These are phyloP conservation scores for Melanopsichium pennsylvanicum DNA, from an alignment of 1,284 basidiomycete species.

Conservation along the genomic window DNA sequence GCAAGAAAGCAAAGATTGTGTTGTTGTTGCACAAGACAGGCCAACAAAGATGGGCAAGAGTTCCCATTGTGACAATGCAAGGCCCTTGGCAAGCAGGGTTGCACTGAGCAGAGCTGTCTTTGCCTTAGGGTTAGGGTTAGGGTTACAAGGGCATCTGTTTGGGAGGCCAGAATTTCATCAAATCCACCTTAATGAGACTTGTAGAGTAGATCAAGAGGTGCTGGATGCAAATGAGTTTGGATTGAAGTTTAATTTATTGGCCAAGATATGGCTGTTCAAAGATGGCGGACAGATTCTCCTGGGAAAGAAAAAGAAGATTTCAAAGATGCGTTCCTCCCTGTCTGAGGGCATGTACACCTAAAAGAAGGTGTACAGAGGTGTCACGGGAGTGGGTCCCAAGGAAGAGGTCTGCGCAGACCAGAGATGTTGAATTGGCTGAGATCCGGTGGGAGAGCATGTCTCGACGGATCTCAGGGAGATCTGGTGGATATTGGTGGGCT, in stretches of 20 bases:
- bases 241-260: neutral
- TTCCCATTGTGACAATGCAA: neutral
- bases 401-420: no score
- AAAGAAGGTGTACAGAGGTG: no score
- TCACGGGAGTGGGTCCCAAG: no score
- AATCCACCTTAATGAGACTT: neutral
- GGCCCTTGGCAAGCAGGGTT: neutral
- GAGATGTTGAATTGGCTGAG: no score
- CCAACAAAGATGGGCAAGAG: neutral
- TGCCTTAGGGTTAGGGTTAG: neutral
- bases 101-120: neutral
- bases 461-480: no score
- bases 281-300: neutral
- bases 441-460: no score
- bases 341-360: neutral
- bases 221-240: no score
- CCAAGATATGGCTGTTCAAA: neutral
- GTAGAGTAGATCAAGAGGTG: neutral
- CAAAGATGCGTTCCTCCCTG: neutral
- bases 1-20: constrained; percentile 24
- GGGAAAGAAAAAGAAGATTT: neutral
- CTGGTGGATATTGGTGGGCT: no score
- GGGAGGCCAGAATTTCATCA: neutral
- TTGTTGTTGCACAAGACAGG: constrained; percentile 7
- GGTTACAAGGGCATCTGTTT: neutral